phyloP scores from a whole-genome alignment of 164 flowering plant species.

The Vitis vinifera region DNA sequence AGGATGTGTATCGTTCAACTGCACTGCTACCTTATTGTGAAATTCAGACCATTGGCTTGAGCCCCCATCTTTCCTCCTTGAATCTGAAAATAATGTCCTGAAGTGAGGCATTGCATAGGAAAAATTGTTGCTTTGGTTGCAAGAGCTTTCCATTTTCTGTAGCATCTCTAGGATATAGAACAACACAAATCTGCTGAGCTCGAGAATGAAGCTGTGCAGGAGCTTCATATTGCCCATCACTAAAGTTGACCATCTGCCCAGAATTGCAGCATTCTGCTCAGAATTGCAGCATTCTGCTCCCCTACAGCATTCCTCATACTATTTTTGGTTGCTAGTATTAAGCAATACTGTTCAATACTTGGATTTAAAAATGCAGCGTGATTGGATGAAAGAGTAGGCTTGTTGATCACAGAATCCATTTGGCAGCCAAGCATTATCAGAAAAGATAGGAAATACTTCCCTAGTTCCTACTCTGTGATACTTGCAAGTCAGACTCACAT shows the following conservation, averaged over 20 bases:
- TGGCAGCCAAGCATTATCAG: slow-evolving; percentile 49
- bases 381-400: slow-evolving; percentile 28
- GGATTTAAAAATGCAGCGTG: slow-evolving; percentile 64
- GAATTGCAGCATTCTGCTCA: slow-evolving; percentile 56
- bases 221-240: too few species aligned
- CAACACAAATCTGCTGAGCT: too few species aligned
- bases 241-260: slow-evolving; percentile 70
- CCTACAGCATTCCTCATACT: slow-evolving; percentile 79
- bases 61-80: too few species aligned
- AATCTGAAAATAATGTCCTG: too few species aligned
- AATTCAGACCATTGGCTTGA: too few species aligned
- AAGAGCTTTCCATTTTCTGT: too few species aligned
- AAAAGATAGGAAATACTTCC: slow-evolving; percentile 68
- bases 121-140: too few species aligned
- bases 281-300: slow-evolving; percentile 53
- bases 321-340: slow-evolving; percentile 55
- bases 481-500: slow-evolving; percentile 36
- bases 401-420: slow-evolving; percentile 21
- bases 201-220: too few species aligned
- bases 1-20: too few species aligned
- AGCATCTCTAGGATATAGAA: too few species aligned
- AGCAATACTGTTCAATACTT: slow-evolving; percentile 73
- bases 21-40: too few species aligned
- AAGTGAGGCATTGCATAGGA: too few species aligned
- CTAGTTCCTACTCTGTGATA: slow-evolving; percentile 56